Conservation (phyloP, 2,329 filamentous ascomycete species). For the Botrytis paeoniae region DNA sequence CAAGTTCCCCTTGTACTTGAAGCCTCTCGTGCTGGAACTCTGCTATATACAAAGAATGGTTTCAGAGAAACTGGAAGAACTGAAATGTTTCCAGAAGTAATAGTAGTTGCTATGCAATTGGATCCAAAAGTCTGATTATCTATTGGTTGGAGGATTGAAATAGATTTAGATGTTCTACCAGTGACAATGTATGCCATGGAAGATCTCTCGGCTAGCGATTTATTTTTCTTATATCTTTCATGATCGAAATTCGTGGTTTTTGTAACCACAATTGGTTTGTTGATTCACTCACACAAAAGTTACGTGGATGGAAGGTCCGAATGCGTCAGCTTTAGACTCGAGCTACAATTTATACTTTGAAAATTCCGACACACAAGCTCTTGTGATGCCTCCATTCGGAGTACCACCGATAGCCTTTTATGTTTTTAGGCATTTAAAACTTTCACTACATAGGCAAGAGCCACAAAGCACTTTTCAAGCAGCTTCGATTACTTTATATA, state of each 20-base stretch:
- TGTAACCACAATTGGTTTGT: not conserved
- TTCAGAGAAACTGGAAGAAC: constrained; percentile 4
- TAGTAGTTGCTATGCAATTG: constrained; percentile 13
- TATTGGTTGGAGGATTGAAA: not conserved
- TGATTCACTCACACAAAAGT: no score
- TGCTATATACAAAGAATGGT: constrained; percentile 14
- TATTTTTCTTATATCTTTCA: not conserved
- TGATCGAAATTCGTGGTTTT: no score
- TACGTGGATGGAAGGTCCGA: not conserved
- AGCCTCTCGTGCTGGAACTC: constrained; percentile 8
- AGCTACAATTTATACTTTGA: not conserved
- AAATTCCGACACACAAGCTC: not conserved
- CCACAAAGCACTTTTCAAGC: not conserved
- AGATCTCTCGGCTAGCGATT: not conserved
- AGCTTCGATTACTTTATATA: not conserved
- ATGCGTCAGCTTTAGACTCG: not conserved
- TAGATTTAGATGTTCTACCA: not conserved
- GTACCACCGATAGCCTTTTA: not conserved
- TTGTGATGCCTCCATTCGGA: not conserved
- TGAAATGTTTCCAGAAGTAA: not conserved
- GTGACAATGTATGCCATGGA: not conserved
- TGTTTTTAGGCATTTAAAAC: not conserved
- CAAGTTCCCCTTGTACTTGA: constrained; percentile 15
- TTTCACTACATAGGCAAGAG: not conserved
- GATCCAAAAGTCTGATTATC: not conserved